Evolutionary conservation across 208 protist species (phyloP).

Genomic region (Leishmania tarentolae): DNA sequence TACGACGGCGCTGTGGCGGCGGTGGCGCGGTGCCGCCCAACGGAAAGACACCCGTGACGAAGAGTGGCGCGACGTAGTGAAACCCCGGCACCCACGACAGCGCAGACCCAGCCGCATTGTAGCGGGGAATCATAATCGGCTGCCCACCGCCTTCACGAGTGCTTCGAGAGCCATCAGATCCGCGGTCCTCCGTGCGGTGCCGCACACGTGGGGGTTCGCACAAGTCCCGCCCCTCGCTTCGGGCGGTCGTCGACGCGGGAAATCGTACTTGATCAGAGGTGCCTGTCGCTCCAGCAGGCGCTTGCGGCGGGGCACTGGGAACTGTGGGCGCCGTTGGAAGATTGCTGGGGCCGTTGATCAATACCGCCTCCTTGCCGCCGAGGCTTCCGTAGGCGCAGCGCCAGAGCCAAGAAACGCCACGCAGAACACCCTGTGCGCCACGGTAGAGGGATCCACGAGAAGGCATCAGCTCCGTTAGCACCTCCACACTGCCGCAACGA

Average conservation of each 20-base stretch:
- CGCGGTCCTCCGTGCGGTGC: conserved; percentile 9
- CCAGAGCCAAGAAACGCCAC: conserved; percentile 13
- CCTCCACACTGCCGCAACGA: conserved; percentile 5
- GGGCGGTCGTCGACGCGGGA: not conserved
- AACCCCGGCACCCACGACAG: conserved; percentile 50
- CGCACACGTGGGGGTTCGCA: conserved; percentile 21
- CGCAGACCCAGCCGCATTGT: conserved; percentile 35
- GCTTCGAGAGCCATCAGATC: not conserved
- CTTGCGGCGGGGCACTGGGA: not conserved
- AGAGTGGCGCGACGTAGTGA: conserved; percentile 24
- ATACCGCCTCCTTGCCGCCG: conserved; percentile 13
- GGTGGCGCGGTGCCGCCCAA: conserved; percentile 1
- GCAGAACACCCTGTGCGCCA: conserved; percentile 7
- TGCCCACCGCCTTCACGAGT: not conserved
- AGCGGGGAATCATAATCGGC: conserved; percentile 22
- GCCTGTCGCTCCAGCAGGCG: not conserved
- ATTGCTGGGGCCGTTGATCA: conserved; percentile 1
- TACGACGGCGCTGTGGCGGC: conserved; percentile 3
- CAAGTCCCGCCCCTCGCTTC: not conserved
- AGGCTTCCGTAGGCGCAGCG: not conserved
- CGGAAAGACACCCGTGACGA: conserved; percentile 15
- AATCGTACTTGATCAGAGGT: not conserved
- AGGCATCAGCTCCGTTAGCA: conserved; percentile 3
- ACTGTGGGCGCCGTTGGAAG: not conserved
- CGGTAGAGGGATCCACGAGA: conserved; percentile 18